Conservation (phyloP, 495 filamentous ascomycete species). For the Talaromyces wortmannii region DNA sequence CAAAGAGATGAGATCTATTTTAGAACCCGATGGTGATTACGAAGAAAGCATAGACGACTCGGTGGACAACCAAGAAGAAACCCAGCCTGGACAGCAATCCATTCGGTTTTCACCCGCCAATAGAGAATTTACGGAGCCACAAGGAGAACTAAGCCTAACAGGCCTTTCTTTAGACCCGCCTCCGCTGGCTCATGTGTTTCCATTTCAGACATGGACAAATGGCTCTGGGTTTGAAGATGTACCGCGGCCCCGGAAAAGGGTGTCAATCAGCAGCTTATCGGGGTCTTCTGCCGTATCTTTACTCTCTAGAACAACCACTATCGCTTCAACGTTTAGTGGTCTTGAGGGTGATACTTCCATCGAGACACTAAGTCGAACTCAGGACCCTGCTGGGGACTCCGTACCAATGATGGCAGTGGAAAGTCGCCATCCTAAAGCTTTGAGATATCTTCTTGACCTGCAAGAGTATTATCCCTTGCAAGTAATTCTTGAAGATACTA, state of each 20-base stretch:
- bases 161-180: slow-evolving; percentile 19
- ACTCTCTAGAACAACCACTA: slow-evolving; percentile 65
- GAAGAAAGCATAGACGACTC: slow-evolving; percentile 31
- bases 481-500: slow-evolving; percentile 71
- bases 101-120: slow-evolving; percentile 18
- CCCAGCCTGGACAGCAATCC: slow-evolving; percentile 26
- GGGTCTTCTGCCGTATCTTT: slow-evolving; percentile 74
- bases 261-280: slow-evolving; percentile 83
- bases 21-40: slow-evolving; percentile 59
- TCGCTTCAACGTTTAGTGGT: slow-evolving; percentile 62
- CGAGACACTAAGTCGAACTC: slow-evolving; percentile 73
- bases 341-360: slow-evolving; percentile 83
- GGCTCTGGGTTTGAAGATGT: slow-evolving; percentile 41
- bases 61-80: slow-evolving; percentile 30
- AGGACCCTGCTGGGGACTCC: slow-evolving; percentile 75
- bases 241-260: slow-evolving; percentile 53
- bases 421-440: slow-evolving; percentile 55
- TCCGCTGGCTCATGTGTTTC: slow-evolving; percentile 80
- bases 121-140: slow-evolving; percentile 13
- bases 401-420: slow-evolving; percentile 96
- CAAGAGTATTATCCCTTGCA: slow-evolving; percentile 63
- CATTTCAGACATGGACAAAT: slow-evolving; percentile 59
- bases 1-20: slow-evolving; percentile 64
- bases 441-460: slow-evolving; percentile 74
- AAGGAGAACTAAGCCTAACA: slow-evolving; percentile 29